phyloP scores from a whole-genome alignment of 495 filamentous ascomycete genomes.

The Penicillium coprophilum region DNA sequence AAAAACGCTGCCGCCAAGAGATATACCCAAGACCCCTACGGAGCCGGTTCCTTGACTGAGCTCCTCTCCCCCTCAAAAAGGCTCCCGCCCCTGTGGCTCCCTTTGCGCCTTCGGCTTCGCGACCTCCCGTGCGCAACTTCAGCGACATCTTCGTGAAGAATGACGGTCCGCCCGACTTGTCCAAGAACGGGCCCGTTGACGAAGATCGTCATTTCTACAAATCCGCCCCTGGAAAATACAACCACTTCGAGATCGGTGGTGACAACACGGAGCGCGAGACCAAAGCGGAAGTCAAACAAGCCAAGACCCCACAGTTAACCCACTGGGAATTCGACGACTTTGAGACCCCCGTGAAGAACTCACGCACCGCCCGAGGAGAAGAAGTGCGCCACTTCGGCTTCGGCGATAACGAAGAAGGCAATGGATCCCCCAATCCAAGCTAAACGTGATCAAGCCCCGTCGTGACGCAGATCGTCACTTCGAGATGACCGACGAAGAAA shows the following conservation, averaged over 20 bases:
- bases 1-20: constrained; percentile 21
- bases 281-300: constrained; percentile 38
- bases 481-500: constrained; percentile 57
- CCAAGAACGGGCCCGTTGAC: constrained; percentile 34
- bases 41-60: constrained; percentile 25
- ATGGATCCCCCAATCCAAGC: constrained; percentile 51
- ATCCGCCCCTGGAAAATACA: constrained; percentile 70
- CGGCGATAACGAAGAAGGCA: constrained; percentile 61
- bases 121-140: constrained; percentile 62
- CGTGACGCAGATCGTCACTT: constrained; percentile 81
- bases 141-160: constrained; percentile 62
- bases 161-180: constrained; percentile 45
- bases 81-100: constrained; percentile 30
- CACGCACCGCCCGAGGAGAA: constrained; percentile 50
- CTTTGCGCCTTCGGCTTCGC: constrained; percentile 50
- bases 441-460: constrained; percentile 63
- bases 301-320: constrained; percentile 54
- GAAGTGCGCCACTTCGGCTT: constrained; percentile 71
- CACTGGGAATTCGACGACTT: constrained; percentile 90
- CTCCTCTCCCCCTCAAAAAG: constrained; percentile 28
- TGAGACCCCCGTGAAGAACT: constrained; percentile 71
- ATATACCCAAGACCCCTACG: constrained; percentile 28
- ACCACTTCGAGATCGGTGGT: constrained; percentile 84
- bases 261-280: constrained; percentile 44
- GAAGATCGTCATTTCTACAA: constrained; percentile 49